These are phyloP conservation scores for Pascua guehoae DNA, from an alignment of 1,284 basidiomycete species.

Conservation along the genomic window DNA sequence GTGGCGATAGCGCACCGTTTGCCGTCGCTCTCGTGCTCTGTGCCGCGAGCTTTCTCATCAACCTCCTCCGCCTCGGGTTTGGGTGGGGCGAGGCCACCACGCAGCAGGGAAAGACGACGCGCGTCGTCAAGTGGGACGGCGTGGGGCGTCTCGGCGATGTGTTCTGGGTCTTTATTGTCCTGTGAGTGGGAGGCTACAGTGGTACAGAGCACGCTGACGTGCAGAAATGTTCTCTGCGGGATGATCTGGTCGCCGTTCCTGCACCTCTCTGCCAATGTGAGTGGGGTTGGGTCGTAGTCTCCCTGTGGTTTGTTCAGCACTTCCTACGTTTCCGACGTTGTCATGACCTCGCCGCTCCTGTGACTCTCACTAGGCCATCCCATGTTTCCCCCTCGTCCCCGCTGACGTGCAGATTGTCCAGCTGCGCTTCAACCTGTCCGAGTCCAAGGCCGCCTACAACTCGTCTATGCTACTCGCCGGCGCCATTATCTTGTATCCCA, in stretches of 20 bases:
- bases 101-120: slow-evolving; percentile 54
- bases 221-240: slow-evolving; percentile 65
- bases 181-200: slow-evolving; percentile 18
- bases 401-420: slow-evolving; percentile 52
- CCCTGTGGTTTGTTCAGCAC: too few relatives aligned
- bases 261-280: slow-evolving; percentile 69
- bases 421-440: slow-evolving; percentile 61
- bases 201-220: background rate
- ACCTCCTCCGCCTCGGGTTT: slow-evolving; percentile 64
- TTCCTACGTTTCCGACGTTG: too few relatives aligned
- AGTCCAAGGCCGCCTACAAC: slow-evolving; percentile 59
- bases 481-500: slow-evolving; percentile 67
- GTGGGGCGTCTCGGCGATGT: slow-evolving; percentile 61
- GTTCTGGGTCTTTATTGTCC: slow-evolving; percentile 65
- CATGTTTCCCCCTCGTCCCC: too few relatives aligned
- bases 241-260: slow-evolving; percentile 72
- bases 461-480: slow-evolving; percentile 72
- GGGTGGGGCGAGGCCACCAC: slow-evolving; percentile 62
- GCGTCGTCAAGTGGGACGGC: slow-evolving; percentile 26
- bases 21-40: slow-evolving; percentile 64
- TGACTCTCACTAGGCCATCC: background rate
- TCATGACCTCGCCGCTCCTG: too few relatives aligned
- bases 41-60: slow-evolving; percentile 62
- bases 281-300: background rate
- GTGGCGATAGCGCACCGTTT: slow-evolving; percentile 68